Conservation (phyloP, 768 basidiomycete genomes). For the Rhodotorula kratochvilovae region DNA sequence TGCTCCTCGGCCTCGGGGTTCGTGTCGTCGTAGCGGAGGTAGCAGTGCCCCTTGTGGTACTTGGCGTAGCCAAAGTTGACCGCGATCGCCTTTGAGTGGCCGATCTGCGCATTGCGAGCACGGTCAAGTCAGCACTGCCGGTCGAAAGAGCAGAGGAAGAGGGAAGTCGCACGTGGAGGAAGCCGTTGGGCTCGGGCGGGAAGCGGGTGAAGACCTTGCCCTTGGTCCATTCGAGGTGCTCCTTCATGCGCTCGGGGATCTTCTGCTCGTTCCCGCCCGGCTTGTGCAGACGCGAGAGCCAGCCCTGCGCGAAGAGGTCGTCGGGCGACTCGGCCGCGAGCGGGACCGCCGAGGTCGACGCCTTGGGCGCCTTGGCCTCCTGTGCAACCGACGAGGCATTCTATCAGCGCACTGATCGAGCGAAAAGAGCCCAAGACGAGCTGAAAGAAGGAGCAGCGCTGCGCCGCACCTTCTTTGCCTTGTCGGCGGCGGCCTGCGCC, state of each 20-base stretch:
- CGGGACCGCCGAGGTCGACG: conserved; percentile 21
- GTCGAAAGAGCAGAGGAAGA: too few relatives aligned
- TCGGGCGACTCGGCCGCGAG: conserved; percentile 33
- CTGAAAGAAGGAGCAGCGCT: too few relatives aligned
- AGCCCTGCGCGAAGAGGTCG: conserved; percentile 81
- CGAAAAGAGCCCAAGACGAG: neutral
- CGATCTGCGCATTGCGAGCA: conserved; percentile 55
- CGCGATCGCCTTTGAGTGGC: conserved; percentile 97
- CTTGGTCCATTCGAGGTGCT: conserved; percentile 72
- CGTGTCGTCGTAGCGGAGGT: conserved; percentile 94
- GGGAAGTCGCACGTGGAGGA: conserved; percentile 59
- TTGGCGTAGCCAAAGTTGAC: conserved; percentile 98
- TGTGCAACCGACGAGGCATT: too few relatives aligned
- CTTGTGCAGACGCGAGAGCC: conserved; percentile 83
- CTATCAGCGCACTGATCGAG: too few relatives aligned
- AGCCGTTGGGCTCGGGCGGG: conserved; percentile 98
- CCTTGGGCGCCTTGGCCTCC: conserved; percentile 35
- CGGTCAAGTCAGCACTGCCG: neutral
- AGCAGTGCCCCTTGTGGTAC: conserved; percentile 83
- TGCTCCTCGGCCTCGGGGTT: conserved; percentile 98
- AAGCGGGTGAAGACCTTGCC: conserved; percentile 91
- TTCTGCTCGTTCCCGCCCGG: conserved; percentile 91
- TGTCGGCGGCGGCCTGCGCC: conserved; percentile 24
- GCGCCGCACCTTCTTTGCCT: conserved; percentile 30
- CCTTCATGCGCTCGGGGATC: conserved; percentile 67